phyloP scores from a whole-genome alignment of 805 yeast genomes.

The Monosporozyma servazzii region DNA sequence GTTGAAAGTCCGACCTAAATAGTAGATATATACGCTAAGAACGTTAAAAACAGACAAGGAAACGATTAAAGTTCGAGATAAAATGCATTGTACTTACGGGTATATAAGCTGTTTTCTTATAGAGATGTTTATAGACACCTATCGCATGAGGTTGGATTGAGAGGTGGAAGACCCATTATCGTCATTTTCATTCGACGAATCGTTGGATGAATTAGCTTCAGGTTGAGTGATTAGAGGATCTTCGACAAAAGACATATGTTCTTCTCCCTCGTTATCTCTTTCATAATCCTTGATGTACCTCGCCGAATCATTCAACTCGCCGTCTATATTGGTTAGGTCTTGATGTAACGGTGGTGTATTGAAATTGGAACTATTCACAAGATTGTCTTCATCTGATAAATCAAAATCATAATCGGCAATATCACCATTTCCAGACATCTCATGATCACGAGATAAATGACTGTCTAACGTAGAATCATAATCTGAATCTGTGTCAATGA shows the following conservation, averaged over 20 bases:
- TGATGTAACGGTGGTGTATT: background rate
- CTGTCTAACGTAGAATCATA: conserved; percentile 26
- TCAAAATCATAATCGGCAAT: conserved; percentile 29
- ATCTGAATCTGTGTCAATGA: conserved; percentile 54
- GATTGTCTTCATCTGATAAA: conserved; percentile 25
- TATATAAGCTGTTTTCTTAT: background rate
- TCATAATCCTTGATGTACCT: background rate
- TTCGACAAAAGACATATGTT: background rate
- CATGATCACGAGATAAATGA: conserved; percentile 9
- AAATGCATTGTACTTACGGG: background rate
- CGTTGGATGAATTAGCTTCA: background rate
- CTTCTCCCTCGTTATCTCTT: background rate
- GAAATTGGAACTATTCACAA: background rate
- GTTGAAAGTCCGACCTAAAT: no score
- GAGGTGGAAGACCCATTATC: background rate
- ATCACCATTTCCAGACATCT: conserved; percentile 11
- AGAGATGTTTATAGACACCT: background rate
- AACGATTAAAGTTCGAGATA: background rate
- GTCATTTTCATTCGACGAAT: background rate
- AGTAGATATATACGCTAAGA: no score
- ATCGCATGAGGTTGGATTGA: background rate
- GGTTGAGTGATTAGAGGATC: background rate
- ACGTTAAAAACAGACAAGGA: background rate
- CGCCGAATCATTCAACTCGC: background rate
- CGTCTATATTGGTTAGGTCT: background rate